Conservation (phyloP, 495 filamentous ascomycete species). For the Tricharina praecox region DNA sequence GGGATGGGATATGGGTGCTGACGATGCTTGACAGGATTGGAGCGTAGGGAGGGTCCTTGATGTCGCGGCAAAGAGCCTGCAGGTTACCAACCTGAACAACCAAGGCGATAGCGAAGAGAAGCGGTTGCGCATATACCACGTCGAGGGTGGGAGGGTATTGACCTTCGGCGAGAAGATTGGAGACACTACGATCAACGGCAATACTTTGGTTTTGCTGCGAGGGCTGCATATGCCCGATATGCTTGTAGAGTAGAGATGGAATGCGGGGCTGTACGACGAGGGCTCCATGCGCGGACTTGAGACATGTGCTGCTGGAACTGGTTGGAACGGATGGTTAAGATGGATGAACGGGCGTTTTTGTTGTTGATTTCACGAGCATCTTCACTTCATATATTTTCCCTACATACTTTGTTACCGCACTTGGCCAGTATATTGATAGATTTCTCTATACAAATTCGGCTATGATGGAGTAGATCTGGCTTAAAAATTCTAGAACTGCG, state of each 20-base stretch:
- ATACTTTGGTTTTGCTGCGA: slow-evolving; percentile 75
- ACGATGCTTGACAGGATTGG: slow-evolving; percentile 45
- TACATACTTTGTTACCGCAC: too few relatives aligned
- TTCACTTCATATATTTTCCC: too few relatives aligned
- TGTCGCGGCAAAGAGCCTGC: slow-evolving; percentile 62
- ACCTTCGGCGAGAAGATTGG: slow-evolving; percentile 74
- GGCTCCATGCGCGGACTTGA: too few relatives aligned
- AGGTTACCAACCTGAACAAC: slow-evolving; percentile 81
- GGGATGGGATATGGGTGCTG: background rate
- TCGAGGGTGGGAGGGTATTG: slow-evolving; percentile 70
- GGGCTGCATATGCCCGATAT: slow-evolving; percentile 50
- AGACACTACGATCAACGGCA: slow-evolving; percentile 50
- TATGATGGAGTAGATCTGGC: too few relatives aligned
- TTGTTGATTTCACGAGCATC: background rate
- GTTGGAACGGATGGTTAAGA: too few relatives aligned
- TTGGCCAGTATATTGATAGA: too few relatives aligned
- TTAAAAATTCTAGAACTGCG: too few relatives aligned
- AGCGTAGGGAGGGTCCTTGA: slow-evolving; percentile 77
- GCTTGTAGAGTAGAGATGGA: slow-evolving; percentile 31
- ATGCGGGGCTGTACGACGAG: too few relatives aligned
- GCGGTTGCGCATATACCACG: slow-evolving; percentile 70
- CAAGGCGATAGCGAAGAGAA: slow-evolving; percentile 59
- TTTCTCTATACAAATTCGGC: too few relatives aligned
- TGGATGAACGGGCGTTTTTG: background rate
- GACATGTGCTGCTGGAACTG: too few relatives aligned